Conservation (phyloP, 2,329 filamentous ascomycete species). For the Hypocreales sp. region DNA sequence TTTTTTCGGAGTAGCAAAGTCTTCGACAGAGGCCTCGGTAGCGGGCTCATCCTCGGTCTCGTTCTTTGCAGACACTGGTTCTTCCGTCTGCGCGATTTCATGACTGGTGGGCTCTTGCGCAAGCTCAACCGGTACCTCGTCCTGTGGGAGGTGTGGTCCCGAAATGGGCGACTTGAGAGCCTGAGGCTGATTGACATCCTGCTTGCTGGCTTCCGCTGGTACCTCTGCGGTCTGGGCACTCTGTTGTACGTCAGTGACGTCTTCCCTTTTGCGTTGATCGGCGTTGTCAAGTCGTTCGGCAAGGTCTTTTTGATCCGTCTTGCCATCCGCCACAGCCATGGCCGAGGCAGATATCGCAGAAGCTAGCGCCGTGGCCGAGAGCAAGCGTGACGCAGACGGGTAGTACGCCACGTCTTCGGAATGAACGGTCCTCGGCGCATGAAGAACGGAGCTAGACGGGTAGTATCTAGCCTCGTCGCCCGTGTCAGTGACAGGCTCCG, state of each 20-base stretch:
- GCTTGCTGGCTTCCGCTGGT: neutral
- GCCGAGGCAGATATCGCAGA: too few relatives aligned
- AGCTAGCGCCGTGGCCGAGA: too few relatives aligned
- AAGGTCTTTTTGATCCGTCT: too few relatives aligned
- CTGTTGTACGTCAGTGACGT: too few relatives aligned
- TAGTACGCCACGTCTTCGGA: neutral
- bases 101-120: conserved; percentile 9
- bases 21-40: conserved; percentile 2
- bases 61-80: conserved; percentile 1
- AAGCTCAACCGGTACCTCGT: conserved; percentile 9
- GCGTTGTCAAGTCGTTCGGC: too few relatives aligned
- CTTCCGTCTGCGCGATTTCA: conserved; percentile 10
- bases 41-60: conserved; percentile 1
- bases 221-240: too few relatives aligned
- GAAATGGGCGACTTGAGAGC: conserved; percentile 11
- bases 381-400: neutral
- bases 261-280: too few relatives aligned
- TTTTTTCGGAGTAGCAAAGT: conserved; percentile 8
- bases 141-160: conserved; percentile 17
- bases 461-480: neutral
- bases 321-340: too few relatives aligned
- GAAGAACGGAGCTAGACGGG: neutral
- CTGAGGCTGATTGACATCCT: conserved; percentile 1
- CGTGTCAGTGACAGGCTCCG: neutral
- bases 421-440: too few relatives aligned